These are phyloP conservation scores for Toxoplasma gondii DNA, from an alignment of 169 alveolate species.

Conservation along the genomic window DNA sequence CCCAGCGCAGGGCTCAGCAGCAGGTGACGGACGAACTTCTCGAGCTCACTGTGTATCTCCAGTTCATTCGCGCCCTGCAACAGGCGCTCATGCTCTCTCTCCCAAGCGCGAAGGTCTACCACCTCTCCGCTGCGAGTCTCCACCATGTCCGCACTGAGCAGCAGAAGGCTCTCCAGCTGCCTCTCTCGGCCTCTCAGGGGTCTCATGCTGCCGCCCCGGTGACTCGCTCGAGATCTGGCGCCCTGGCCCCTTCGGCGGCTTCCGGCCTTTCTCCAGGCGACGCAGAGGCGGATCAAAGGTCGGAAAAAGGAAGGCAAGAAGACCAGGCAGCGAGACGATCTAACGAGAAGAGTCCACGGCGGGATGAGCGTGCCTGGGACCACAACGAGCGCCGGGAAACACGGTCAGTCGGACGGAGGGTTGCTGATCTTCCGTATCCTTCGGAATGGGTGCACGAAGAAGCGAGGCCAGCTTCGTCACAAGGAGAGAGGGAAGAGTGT, in stretches of 20 bases:
- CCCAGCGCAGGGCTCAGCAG: constrained; percentile 20
- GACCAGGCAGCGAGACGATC: background rate
- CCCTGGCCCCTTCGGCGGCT: background rate
- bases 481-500: no score
- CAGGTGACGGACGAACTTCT: constrained; percentile 52
- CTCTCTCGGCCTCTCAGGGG: background rate
- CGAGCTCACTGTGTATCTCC: constrained; percentile 66
- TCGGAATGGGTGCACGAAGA: no score
- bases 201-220: background rate
- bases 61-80: constrained; percentile 72
- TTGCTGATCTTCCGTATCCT: no score
- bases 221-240: background rate
- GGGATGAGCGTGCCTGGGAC: no score
- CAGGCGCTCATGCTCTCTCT: constrained; percentile 59
- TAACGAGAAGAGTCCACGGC: no score
- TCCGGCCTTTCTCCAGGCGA: background rate
- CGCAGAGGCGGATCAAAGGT: background rate
- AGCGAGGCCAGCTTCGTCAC: no score
- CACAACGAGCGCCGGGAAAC: no score
- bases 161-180: background rate
- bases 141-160: background rate
- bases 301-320: background rate
- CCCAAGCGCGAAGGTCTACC: background rate
- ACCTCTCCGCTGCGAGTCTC: background rate
- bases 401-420: no score